A percentile compares a stretch with the other conserved stretches of the same genome.
phyloP scores from a whole-genome alignment of 768 basidiomycete species.

The Lactarius hatsudake region DNA sequence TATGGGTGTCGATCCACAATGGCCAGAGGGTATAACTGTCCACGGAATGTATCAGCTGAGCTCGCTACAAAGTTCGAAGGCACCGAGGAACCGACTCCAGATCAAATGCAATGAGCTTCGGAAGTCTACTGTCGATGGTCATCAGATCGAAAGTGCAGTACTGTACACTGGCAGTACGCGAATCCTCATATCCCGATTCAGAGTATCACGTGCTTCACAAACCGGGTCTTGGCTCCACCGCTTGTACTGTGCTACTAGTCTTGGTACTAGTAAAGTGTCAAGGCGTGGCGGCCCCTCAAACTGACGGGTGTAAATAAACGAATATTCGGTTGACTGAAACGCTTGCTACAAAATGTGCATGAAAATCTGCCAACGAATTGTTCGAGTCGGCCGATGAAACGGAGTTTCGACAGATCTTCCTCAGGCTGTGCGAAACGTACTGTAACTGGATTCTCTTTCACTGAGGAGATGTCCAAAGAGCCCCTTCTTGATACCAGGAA shows the following conservation, averaged over 20 bases:
- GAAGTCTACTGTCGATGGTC: constrained; percentile 40
- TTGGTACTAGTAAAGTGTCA: neutral
- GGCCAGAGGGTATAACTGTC: constrained; percentile 82
- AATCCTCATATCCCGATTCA: too few relatives aligned
- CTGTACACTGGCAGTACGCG: too few relatives aligned
- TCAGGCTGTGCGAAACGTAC: too few relatives aligned
- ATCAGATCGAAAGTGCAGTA: too few relatives aligned
- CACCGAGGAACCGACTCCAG: constrained; percentile 56
- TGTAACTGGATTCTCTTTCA: neutral
- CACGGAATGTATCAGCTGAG: constrained; percentile 8
- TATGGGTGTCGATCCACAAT: constrained; percentile 82
- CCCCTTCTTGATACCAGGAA: constrained; percentile 14
- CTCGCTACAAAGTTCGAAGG: neutral
- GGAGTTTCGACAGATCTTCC: constrained; percentile 6
- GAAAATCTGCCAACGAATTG: neutral
- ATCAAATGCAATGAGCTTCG: constrained; percentile 75
- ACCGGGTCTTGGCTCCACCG: too few relatives aligned
- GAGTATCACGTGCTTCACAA: neutral
- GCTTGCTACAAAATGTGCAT: too few relatives aligned
- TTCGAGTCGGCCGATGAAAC: constrained; percentile 5
- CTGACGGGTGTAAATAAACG: too few relatives aligned
- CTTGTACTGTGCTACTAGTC: too few relatives aligned
- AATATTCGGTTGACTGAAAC: too few relatives aligned
- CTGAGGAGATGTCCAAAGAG: neutral
- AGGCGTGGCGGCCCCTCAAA: too few relatives aligned